These are phyloP conservation scores for Leccinum huronense DNA, from an alignment of 1,284 basidiomycete species.

Conservation along the genomic window DNA sequence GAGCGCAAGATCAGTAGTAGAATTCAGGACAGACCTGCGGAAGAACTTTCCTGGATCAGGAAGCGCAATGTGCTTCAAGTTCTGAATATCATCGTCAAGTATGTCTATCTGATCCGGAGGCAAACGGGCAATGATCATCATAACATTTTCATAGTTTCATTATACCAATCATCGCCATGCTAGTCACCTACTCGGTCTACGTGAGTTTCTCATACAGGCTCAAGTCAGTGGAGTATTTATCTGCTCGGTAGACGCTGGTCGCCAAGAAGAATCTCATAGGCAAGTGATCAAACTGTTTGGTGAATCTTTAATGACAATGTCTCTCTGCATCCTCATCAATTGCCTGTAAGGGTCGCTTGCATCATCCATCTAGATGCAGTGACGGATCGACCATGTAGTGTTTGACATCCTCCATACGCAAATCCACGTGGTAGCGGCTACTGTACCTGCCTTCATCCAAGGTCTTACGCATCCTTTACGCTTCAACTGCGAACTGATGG, in stretches of 20 bases:
- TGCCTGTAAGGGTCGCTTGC: slow-evolving; percentile 20
- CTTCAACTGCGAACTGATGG: slow-evolving; percentile 3
- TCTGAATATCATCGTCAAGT: slow-evolving; percentile 12
- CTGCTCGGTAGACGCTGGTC: slow-evolving; percentile 17
- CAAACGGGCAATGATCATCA: slow-evolving; percentile 1
- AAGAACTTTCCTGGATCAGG: slow-evolving; percentile 20
- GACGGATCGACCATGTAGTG: slow-evolving; percentile 13
- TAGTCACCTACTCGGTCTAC: slow-evolving; percentile 22
- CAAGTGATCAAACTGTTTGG: slow-evolving; percentile 6
- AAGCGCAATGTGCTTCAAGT: slow-evolving; percentile 20
- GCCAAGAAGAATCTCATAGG: slow-evolving; percentile 23
- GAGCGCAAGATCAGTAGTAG: slow-evolving; percentile 53
- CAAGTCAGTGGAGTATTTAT: background rate
- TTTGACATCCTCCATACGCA: slow-evolving; percentile 31
- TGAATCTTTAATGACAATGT: background rate
- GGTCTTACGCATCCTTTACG: slow-evolving; percentile 10
- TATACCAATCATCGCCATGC: slow-evolving; percentile 38
- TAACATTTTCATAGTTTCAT: slow-evolving; percentile 24
- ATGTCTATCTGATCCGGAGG: background rate
- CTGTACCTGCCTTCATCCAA: slow-evolving; percentile 30
- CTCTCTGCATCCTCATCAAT: slow-evolving; percentile 34
- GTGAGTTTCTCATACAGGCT: slow-evolving; percentile 12
- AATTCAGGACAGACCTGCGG: slow-evolving; percentile 40
- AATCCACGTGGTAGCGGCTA: slow-evolving; percentile 22
- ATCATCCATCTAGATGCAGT: background rate